These are phyloP conservation scores for Cryphonectria japonica DNA, from an alignment of 2,329 filamentous ascomycete genomes.

Conservation along the genomic window DNA sequence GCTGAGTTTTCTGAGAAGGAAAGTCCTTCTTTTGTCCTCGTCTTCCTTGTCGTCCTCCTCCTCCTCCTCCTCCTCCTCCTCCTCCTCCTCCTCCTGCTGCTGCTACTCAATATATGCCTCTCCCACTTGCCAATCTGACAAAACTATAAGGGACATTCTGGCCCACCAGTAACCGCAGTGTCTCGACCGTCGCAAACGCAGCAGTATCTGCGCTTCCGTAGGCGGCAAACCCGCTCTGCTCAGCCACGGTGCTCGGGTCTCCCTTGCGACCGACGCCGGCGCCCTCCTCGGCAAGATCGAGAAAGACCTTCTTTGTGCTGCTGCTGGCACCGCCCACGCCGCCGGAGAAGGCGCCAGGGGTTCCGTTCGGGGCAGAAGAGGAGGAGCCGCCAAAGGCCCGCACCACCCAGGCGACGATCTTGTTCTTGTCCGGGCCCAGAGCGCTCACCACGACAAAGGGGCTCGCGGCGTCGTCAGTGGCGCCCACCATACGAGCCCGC, in stretches of 20 bases:
- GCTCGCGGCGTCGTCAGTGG: conserved; percentile 51
- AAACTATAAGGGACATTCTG: conserved; percentile 90
- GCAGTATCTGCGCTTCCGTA: conserved; percentile 81
- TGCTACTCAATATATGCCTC: conserved; percentile 49
- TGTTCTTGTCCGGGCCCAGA: conserved; percentile 75
- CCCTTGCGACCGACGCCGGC: conserved; percentile 63
- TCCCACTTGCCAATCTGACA: conserved; percentile 70
- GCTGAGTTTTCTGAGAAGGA: no score
- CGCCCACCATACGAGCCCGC: conserved; percentile 51
- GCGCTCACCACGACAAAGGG: conserved; percentile 84
- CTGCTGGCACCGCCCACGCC: conserved; percentile 36
- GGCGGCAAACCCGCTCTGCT: conserved; percentile 75
- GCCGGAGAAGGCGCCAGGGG: no score
- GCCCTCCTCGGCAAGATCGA: conserved; percentile 72
- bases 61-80: no score
- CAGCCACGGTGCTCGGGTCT: conserved; percentile 70
- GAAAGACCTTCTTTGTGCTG: conserved; percentile 69
- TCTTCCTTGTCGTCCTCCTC: no score
- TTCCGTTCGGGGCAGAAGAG: conserved; percentile 37
- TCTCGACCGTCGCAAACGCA: conserved; percentile 85
- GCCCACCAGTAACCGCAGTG: conserved; percentile 74
- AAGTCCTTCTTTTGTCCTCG: no score
- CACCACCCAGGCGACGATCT: conserved; percentile 76
- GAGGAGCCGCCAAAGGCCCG: conserved; percentile 68
- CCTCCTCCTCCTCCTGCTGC: no score